Base-by-base conservation (phyloP, 139 green algal genomes). In the Chlamydomonas sphaeroides region DNA sequence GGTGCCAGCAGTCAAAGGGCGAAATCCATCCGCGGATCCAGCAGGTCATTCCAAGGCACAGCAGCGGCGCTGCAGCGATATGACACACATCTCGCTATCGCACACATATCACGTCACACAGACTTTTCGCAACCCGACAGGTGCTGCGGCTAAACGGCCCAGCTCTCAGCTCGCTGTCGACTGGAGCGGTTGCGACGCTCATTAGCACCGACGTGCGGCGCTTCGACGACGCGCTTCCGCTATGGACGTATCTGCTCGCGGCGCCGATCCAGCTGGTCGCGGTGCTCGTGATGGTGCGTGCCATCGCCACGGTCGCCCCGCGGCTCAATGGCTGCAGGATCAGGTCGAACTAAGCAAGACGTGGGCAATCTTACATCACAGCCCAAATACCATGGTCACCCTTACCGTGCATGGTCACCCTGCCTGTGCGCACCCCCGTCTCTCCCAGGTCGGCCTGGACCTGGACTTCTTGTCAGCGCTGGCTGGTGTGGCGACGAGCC, bases 221-320 rank as follows among this genome's bases (percentile, higher is more conserved):
- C 21, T 95, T 96, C 72, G 94, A 97, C 59, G 91, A 95, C 35
- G 86, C 84, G 3, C 66, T 81, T 0, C 84, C 82, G 26, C 95
- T 94, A 74, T 95, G 86, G 85, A 61, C 89, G 42, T 94, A 92
- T 80, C 48, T 84, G 23, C 89, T 86, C 74, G 68, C 79, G 5
- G 89, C 82, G 5, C 89, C 89, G 6, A 30, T 95, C 32, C 92
- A 97, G 89, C 84, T 94, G 41, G 41, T 89, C 26, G 61, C 89
- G 8, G 93, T 96, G 62, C 59, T 95, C 41, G 66, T 93, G 25
- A 86, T 96, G 83, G 85, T 97, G 87, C 1, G 69, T n/a, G n/a
- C n/a, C n/a, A n/a, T n/a, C n/a, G n/a, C n/a, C n/a, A n/a, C n/a
- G n/a, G n/a, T n/a, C n/a, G n/a, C n/a, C n/a, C n/a, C n/a, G n/a